These are phyloP conservation scores for Spinacia oleracea DNA, from an alignment of 179 eudicot species.

Conservation along the genomic window DNA sequence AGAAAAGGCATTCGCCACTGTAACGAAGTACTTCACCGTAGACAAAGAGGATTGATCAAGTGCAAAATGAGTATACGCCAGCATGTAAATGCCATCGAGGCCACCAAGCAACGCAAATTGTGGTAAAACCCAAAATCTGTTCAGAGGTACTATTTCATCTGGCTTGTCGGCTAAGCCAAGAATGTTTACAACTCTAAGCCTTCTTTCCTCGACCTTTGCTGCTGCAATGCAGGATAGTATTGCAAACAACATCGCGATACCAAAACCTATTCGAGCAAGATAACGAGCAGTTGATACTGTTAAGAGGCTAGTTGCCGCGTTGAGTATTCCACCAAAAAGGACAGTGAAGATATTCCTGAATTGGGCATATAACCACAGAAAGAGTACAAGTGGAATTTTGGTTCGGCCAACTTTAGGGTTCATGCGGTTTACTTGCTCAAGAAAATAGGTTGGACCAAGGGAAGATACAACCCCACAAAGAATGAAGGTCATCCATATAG, in stretches of 20 bases:
- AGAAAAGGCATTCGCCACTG: too few relatives aligned
- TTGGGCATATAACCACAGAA: constrained; percentile 34
- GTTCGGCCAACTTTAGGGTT: constrained; percentile 42
- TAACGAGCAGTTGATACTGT: constrained; percentile 4
- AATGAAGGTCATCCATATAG: constrained; percentile 60
- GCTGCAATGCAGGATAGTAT: constrained; percentile 56
- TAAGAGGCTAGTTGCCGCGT: background rate
- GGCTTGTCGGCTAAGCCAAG: too few relatives aligned
- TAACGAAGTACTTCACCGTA: too few relatives aligned
- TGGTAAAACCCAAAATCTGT: constrained; percentile 50
- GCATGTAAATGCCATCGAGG: too few relatives aligned
- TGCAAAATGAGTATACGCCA: too few relatives aligned
- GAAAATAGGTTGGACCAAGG: constrained; percentile 55
- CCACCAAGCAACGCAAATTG: too few relatives aligned
- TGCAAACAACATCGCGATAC: constrained; percentile 44
- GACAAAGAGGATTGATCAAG: constrained; percentile 35
- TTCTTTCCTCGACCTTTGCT: constrained; percentile 48
- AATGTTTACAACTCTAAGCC: constrained; percentile 39
- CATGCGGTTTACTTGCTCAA: constrained; percentile 63
- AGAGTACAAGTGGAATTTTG: constrained; percentile 37
- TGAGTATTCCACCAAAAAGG: constrained; percentile 8
- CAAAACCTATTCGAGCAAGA: constrained; percentile 44
- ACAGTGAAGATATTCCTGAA: constrained; percentile 20
- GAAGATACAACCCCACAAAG: constrained; percentile 51
- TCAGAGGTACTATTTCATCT: constrained; percentile 26